Percentiles rank a stretch among this genome's conserved stretches.
These are phyloP conservation scores for Rhizoctonia solani DNA, from an alignment of 1,284 basidiomycete genomes.

Conservation along the genomic window DNA sequence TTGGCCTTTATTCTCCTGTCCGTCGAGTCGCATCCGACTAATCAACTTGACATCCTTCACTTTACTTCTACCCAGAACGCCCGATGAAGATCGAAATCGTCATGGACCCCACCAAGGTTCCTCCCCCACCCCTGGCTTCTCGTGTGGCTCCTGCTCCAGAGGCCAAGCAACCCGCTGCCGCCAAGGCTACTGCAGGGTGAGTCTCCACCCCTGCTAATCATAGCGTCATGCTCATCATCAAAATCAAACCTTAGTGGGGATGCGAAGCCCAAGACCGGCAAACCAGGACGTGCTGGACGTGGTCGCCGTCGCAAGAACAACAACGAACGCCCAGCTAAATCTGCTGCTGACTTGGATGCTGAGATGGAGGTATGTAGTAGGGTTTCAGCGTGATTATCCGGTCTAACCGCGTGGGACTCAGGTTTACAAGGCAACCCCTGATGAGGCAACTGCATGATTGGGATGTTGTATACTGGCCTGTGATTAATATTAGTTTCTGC, in stretches of 20 bases:
- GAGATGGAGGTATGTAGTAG: constrained; percentile 65
- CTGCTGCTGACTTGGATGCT: constrained; percentile 59
- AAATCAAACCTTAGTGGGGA: constrained; percentile 34
- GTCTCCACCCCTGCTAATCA: constrained; percentile 40
- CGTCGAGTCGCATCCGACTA: constrained; percentile 32
- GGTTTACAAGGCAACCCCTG: constrained; percentile 21
- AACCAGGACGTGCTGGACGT: constrained; percentile 47
- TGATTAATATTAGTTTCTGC: constrained; percentile 5
- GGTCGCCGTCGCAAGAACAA: constrained; percentile 50
- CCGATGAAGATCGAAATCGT: constrained; percentile 99
- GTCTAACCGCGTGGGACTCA: not conserved
- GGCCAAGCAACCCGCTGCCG: constrained; percentile 40
- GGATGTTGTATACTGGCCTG: not conserved
- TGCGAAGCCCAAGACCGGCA: constrained; percentile 40
- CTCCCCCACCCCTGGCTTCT: constrained; percentile 62
- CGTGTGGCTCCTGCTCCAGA: constrained; percentile 57
- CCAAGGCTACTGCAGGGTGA: constrained; percentile 42
- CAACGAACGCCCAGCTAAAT: constrained; percentile 53
- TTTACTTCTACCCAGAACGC: constrained; percentile 69
- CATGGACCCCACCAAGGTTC: constrained; percentile 81
- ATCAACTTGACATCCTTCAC: constrained; percentile 46
- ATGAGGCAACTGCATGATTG: constrained; percentile 25
- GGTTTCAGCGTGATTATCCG: not conserved
- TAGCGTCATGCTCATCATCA: constrained; percentile 37
- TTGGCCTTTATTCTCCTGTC: not conserved